These are phyloP conservation scores for Tulasnella calospora DNA, from an alignment of 768 basidiomycete genomes.

Conservation along the genomic window DNA sequence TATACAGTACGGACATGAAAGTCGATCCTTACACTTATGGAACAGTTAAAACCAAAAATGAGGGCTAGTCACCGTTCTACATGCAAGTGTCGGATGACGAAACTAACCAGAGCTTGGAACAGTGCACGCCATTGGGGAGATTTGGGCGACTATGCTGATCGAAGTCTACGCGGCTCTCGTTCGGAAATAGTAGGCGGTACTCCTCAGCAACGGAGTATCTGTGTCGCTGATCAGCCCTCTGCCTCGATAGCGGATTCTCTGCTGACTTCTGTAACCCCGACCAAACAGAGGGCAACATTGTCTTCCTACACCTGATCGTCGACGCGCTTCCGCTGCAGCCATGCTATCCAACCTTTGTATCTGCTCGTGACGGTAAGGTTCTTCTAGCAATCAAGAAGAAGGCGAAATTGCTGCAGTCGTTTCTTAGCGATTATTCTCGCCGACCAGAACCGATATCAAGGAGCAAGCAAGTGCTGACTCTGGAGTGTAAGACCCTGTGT, in stretches of 20 bases:
- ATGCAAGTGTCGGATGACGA: neutral
- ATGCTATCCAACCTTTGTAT: slow-evolving; percentile 24
- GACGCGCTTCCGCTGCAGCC: slow-evolving; percentile 28
- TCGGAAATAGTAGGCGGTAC: neutral
- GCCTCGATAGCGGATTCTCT: neutral
- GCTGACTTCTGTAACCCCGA: neutral
- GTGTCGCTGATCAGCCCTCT: too few species aligned
- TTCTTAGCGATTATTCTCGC: slow-evolving; percentile 40
- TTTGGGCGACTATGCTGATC: slow-evolving; percentile 25
- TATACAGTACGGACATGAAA: slow-evolving; percentile 37
- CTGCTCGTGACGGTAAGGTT: neutral
- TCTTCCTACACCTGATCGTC: slow-evolving; percentile 23
- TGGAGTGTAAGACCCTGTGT: slow-evolving; percentile 32
- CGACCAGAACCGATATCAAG: slow-evolving; percentile 46
- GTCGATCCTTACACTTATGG: slow-evolving; percentile 24
- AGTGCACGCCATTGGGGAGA: slow-evolving; percentile 27
- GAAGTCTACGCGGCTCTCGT: slow-evolving; percentile 26
- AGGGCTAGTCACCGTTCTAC: neutral
- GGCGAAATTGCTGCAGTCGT: neutral
- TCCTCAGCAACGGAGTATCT: neutral
- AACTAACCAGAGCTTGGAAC: neutral
- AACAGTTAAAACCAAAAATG: neutral
- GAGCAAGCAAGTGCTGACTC: slow-evolving; percentile 45
- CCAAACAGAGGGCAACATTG: slow-evolving; percentile 25
- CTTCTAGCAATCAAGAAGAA: too few species aligned